Evolutionary conservation across 441 rosid genomes (phyloP), one percentile per base, ranked within the genome.

Genomic region (Brassica balearica): DNA sequence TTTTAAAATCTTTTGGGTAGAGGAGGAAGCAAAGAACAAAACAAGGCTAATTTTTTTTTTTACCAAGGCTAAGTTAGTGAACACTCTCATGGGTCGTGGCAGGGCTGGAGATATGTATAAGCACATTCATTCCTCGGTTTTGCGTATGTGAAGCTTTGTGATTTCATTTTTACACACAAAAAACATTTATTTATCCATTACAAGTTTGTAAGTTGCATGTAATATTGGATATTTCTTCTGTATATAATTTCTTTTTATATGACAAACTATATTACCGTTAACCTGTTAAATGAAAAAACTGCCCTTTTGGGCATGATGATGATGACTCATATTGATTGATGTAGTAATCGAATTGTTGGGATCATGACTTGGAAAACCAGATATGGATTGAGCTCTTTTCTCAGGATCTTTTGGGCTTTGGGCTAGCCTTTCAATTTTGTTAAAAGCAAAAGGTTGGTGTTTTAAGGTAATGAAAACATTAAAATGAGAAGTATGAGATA

Each of bases 101-200:
- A 80, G 82, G 79, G 82, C 73, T 69, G 76, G 82, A 80, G 79
- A 69, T 70, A 56, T 56, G 72, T 80, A 80, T 11, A 72, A 74
- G 6, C 82, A 75, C 23, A 65, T 72, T 68, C 38, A 51, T 68
- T 68, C 62, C 74, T 62, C 56, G 36, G 72, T 1, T 65, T 73
- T 67, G 69, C 81, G 60, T 41, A 63, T 10, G 41, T 34, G 41
- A 34, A 34, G 41, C 41, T 34, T 34, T 34, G 41, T 34, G 41
- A 34, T 34, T 34, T 34, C 41, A 34, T 34, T 7, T 34, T 34
- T 34, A 34, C 41, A 34, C 41, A 34, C 41, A 34, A 34, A 34
- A 34, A 34, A 34, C 41, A 34, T 34, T 34, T 34, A 34, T 34
- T 34, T 34, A 34, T 34, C 41, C 41, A 34, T 34, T 34, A 34